Conservation (phyloP, 2,329 filamentous ascomycete species). For the Talaromyces amestolkiae region DNA sequence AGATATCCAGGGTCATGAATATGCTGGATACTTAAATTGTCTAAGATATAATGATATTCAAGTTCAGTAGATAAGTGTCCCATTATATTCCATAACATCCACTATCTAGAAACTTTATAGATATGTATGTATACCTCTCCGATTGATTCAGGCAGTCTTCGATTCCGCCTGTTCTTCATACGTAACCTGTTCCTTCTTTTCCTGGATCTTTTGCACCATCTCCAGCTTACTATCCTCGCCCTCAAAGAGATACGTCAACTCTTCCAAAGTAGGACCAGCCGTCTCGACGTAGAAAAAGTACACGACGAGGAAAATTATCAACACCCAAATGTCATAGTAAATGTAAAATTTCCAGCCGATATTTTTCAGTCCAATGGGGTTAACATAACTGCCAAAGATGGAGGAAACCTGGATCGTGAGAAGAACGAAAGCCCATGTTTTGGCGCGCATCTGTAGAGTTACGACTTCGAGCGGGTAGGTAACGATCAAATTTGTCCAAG, state of each 20-base stretch:
- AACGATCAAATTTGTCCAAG: conserved; percentile 46
- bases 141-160: neutral
- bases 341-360: conserved; percentile 32
- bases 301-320: conserved; percentile 29
- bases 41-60: neutral
- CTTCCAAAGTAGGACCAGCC: conserved; percentile 32
- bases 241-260: conserved; percentile 17
- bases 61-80: neutral
- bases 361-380: conserved; percentile 27
- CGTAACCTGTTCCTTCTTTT: conserved; percentile 6
- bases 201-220: neutral
- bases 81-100: neutral
- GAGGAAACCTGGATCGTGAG: conserved; percentile 33
- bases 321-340: conserved; percentile 27
- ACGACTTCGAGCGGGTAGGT: conserved; percentile 47
- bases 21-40: neutral
- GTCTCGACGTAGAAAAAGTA: conserved; percentile 33
- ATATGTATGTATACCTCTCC: neutral
- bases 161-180: neutral
- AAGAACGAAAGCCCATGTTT: conserved; percentile 43
- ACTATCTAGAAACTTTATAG: neutral
- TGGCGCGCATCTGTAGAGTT: conserved; percentile 45
- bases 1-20: neutral
- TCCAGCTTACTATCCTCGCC: conserved; percentile 4
- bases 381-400: conserved; percentile 28